phyloP scores from a whole-genome alignment of 139 green algal species.

The Chlorokybus atmophyticus region DNA sequence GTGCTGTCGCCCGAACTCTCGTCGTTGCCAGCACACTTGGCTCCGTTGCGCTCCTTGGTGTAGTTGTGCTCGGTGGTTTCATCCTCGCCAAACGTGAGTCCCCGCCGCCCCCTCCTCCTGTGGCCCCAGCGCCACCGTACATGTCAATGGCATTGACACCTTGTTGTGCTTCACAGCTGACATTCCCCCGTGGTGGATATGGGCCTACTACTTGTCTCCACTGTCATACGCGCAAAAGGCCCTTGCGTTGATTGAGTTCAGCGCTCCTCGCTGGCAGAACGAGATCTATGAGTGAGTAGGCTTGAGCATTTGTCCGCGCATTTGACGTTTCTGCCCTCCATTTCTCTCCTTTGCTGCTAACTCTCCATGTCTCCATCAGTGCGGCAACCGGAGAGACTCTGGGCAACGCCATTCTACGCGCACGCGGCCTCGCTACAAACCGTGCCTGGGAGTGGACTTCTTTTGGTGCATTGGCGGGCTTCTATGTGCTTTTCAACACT shows the following conservation, averaged over 20 bases:
- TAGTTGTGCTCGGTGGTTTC: constrained; percentile 22
- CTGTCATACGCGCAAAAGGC: constrained; percentile 44
- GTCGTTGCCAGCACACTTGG: constrained; percentile 17
- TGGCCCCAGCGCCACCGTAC: background rate
- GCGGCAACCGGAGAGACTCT: background rate
- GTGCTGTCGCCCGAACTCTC: constrained; percentile 7
- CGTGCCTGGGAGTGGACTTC: background rate
- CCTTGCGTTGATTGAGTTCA: constrained; percentile 51
- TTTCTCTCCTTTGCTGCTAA: no score
- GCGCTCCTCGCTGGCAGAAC: constrained; percentile 34
- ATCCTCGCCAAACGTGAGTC: constrained; percentile 19
- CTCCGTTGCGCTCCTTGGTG: constrained; percentile 12
- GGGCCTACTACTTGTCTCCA: constrained; percentile 42
- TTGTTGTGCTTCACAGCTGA: no score
- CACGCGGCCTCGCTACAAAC: background rate
- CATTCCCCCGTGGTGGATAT: constrained; percentile 35
- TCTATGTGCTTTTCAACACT: background rate
- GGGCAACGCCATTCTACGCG: background rate
- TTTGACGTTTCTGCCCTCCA: no score
- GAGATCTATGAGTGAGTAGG: no score
- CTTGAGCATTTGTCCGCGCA: no score
- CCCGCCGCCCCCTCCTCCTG: background rate
- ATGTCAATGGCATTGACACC: no score
- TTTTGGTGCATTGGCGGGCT: background rate
- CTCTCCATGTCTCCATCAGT: no score